Evolutionary conservation across 192 early-diverging fungal species (phyloP).

Genomic region (Spizellomyces sp.): DNA sequence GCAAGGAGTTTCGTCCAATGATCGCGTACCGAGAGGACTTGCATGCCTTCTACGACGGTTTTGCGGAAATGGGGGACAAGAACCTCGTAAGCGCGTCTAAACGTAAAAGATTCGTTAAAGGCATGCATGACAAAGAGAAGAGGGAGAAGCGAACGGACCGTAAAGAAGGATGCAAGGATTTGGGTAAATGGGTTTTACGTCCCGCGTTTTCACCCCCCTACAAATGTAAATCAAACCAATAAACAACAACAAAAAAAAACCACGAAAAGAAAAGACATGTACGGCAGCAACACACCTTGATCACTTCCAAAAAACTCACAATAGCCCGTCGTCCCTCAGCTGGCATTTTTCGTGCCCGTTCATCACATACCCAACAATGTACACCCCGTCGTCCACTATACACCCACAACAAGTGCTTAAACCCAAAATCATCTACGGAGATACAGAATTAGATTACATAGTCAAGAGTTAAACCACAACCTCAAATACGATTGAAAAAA

Average conservation of each 20-base stretch:
- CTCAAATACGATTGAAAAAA: not conserved
- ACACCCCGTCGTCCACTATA: conserved; percentile 96
- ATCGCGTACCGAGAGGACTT: conserved; percentile 62
- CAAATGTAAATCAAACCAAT: not conserved
- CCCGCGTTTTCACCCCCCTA: not conserved
- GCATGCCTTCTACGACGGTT: conserved; percentile 71
- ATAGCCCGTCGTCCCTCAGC: conserved; percentile 81
- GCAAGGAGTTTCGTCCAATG: conserved; percentile 77
- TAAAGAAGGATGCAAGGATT: conserved; percentile 10
- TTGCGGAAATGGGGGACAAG: conserved; percentile 74
- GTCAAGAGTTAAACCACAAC: not conserved
- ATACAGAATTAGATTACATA: not conserved
- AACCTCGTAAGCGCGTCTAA: conserved; percentile 46
- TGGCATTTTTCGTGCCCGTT: conserved; percentile 76
- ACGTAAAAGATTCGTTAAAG: not conserved
- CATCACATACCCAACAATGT: conserved; percentile 98
- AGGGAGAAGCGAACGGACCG: not conserved
- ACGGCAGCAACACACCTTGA: conserved; percentile 34
- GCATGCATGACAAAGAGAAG: not conserved
- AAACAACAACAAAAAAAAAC: not conserved
- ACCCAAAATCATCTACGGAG: conserved; percentile 88
- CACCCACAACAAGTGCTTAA: conserved; percentile 90
- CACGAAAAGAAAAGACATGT: not conserved
- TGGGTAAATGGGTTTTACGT: not conserved
- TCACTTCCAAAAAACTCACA: conserved; percentile 79